Evolutionary conservation across 306 rosid genomes (phyloP).

Genomic region (Sechiopsis laciniata): DNA sequence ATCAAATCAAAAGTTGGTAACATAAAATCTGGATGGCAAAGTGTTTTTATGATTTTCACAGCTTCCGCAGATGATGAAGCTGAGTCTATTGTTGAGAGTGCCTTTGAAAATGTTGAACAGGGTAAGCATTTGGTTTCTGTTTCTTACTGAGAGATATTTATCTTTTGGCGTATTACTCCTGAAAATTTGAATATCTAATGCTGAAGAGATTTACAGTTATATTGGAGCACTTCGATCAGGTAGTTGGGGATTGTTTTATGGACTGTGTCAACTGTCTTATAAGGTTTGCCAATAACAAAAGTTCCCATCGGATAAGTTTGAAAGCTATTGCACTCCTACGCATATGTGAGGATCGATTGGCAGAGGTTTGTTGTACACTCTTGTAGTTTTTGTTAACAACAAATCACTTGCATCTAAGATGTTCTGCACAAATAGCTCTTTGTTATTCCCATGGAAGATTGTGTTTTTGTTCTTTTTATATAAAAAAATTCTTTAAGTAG

Average conservation of each 20-base stretch:
- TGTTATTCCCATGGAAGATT: not conserved
- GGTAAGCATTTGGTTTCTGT: constrained; percentile 42
- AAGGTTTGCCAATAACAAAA: constrained; percentile 88
- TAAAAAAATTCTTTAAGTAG: not conserved
- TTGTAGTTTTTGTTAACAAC: not conserved
- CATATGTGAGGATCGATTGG: constrained; percentile 97
- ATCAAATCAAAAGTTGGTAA: constrained; percentile 96
- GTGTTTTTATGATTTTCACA: constrained; percentile 95
- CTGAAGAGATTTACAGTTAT: constrained; percentile 67
- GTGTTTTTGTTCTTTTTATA: not conserved
- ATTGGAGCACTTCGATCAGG: constrained; percentile 99
- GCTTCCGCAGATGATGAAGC: constrained; percentile 99
- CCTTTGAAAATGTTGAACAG: constrained; percentile 99
- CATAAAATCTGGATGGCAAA: constrained; percentile 97
- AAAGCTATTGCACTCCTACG: constrained; percentile 99
- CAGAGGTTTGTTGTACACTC: constrained; percentile 73
- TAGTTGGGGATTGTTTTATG: constrained; percentile 98
- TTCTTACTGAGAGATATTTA: constrained; percentile 19
- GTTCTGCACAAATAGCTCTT: not conserved
- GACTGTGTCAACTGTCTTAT: constrained; percentile 99
- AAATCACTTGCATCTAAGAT: constrained; percentile 2
- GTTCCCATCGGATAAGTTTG: constrained; percentile 90
- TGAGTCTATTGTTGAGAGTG: constrained; percentile 94
- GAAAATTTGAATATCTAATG: constrained; percentile 37
- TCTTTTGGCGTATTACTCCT: constrained; percentile 18